These are phyloP conservation scores for Flaveria sonorensis DNA, from an alignment of 129 eudicot genomes.

Conservation along the genomic window DNA sequence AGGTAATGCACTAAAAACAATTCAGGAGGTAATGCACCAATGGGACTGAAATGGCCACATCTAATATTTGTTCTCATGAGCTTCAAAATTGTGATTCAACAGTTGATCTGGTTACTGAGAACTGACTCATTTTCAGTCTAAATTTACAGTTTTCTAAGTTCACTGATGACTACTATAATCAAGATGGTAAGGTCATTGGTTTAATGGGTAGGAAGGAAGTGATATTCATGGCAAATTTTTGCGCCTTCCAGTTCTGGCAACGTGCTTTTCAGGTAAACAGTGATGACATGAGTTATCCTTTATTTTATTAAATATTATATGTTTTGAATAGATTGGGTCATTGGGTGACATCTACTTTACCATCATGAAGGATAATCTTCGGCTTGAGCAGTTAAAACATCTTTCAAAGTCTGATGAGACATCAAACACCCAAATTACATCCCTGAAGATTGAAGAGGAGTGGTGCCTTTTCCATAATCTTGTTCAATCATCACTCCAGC, in stretches of 20 bases:
- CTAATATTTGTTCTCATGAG: background rate
- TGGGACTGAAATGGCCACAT: background rate
- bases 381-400: slow-evolving; percentile 60
- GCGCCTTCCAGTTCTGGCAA: slow-evolving; percentile 92
- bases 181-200: slow-evolving; percentile 50
- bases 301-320: background rate
- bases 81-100: slow-evolving; percentile 5
- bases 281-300: background rate
- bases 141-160: slow-evolving; percentile 55
- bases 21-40: background rate
- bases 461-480: slow-evolving; percentile 89
- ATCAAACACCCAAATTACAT: slow-evolving; percentile 22
- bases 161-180: slow-evolving; percentile 51
- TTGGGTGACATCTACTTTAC: slow-evolving; percentile 23
- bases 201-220: slow-evolving; percentile 78
- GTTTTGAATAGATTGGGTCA: slow-evolving; percentile 18
- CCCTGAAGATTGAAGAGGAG: slow-evolving; percentile 64
- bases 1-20: background rate
- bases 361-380: slow-evolving; percentile 62
- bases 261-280: slow-evolving; percentile 58
- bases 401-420: slow-evolving; percentile 42
- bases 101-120: background rate
- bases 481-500: slow-evolving; percentile 71
- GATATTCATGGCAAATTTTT: slow-evolving; percentile 59
- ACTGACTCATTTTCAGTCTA: background rate